Conservation (phyloP, 2,329 filamentous ascomycete genomes). For the Amesomyces nigricolor region DNA sequence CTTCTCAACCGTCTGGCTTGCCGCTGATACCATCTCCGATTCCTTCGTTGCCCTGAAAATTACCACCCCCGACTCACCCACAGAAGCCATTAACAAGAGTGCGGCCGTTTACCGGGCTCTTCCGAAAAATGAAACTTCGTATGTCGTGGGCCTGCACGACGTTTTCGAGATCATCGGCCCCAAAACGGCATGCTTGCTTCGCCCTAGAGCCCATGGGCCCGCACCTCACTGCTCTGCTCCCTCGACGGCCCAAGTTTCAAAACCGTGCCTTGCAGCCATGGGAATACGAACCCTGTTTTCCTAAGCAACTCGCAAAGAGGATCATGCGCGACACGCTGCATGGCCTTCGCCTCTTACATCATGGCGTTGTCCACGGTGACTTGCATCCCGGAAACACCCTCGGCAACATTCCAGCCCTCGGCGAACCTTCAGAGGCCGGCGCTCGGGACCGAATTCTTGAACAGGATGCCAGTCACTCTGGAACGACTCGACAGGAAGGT, state of each 20-base stretch:
- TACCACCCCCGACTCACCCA: neutral
- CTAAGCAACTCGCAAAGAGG: neutral
- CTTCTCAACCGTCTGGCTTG: constrained; percentile 3
- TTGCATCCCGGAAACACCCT: neutral
- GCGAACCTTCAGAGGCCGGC: neutral
- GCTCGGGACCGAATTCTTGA: neutral
- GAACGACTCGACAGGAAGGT: neutral
- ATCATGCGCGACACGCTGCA: neutral
- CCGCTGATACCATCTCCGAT: neutral
- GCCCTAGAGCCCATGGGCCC: constrained; percentile 1
- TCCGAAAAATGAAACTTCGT: neutral
- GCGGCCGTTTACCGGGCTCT: neutral
- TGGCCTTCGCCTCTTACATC: neutral
- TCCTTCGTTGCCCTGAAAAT: constrained; percentile 2
- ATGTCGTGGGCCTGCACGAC: neutral
- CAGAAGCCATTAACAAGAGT: neutral
- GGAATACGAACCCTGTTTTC: neutral
- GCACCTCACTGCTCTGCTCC: neutral
- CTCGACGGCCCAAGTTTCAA: neutral
- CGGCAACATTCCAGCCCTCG: neutral
- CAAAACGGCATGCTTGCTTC: neutral
- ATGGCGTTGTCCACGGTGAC: constrained; percentile 5
- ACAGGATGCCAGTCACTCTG: neutral
- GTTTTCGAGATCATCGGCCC: neutral
- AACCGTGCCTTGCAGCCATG: neutral